Base-by-base conservation (phyloP, 1,139 yeast genomes). In the Meyerozyma athensensis region DNA sequence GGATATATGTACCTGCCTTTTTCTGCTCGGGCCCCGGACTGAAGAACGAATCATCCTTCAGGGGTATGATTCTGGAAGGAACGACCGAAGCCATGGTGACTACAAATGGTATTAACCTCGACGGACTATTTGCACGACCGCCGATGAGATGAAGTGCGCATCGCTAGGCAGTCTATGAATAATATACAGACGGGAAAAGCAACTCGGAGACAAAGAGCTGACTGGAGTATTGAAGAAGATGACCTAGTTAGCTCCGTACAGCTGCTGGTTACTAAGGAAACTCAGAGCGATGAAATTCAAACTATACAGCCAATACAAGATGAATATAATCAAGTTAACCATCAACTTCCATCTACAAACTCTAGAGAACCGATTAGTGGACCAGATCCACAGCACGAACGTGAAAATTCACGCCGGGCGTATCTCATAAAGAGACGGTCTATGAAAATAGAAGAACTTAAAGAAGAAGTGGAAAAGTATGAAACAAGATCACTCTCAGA, bases 401-500 rank as follows among this genome's bases (percentile, higher is more conserved):
- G 28, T 24, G 28, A 24, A 9, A 17, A 14, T 6, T 55, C 62
- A 4, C 44, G 63, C 30, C 48, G 46, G 20, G 37, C 46, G 10
- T 59, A 59, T 36, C 51, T 81, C 17, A 62, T 68, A 38, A 63
- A 64, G 35, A 45, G 64, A 23, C 58, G 58, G 36, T 44, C 44
- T 26, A 36, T 45, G 18, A 59, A 58, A 34, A 39, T 59, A 3
- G 42, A 38, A 12, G 55, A 59, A 35, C 43, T 60, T 12, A 48
- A 52, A 21, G 32, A 31, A 14, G 82, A 81, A 39, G 60, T 83
- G 7, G 57, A 54, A 3, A 69, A 63, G 9, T 63, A 71, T 36
- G 80, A 77, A 47, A 60, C 61, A 10, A 74, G 82, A 1, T 73
- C 78, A 77, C 59, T 65, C 1, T 81, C 21, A 64, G 77, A 2